phyloP scores from a whole-genome alignment of 331 rosid species.

The Acacia concinna region DNA sequence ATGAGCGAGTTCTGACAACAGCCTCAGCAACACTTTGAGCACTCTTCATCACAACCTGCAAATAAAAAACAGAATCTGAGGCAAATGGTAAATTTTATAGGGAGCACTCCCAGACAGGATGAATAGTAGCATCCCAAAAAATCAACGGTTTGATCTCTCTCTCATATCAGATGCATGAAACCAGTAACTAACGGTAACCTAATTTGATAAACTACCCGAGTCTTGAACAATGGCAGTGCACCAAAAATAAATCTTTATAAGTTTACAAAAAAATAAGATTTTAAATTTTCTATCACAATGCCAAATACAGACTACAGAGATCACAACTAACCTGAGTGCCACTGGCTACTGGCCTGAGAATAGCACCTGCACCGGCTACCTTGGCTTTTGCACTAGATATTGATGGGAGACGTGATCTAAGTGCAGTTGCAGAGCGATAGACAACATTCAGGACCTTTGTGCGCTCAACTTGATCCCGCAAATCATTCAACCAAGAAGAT shows the following conservation, averaged over 20 bases:
- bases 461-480: constrained; percentile 87
- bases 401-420: constrained; percentile 86
- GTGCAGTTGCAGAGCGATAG: constrained; percentile 92
- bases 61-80: constrained; percentile 28
- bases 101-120: constrained; percentile 1
- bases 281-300: not conserved
- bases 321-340: constrained; percentile 79
- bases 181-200: constrained; percentile 6
- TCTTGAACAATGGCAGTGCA: not conserved
- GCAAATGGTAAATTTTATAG: not conserved
- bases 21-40: constrained; percentile 94
- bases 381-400: constrained; percentile 87
- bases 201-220: constrained; percentile 8
- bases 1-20: constrained; percentile 88
- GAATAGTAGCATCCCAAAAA: not conserved
- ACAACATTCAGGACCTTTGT: constrained; percentile 87
- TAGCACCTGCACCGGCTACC: constrained; percentile 92
- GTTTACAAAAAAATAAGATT: not conserved
- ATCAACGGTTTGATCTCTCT: constrained; percentile 8
- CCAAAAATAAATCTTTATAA: not conserved
- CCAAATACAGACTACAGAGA: constrained; percentile 12
- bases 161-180: constrained; percentile 1
- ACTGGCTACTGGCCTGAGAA: constrained; percentile 80
- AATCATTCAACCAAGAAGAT: constrained; percentile 90
- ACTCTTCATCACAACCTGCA: constrained; percentile 84